Percentiles rank a stretch among this genome's conserved stretches.
Evolutionary conservation across 2,329 filamentous ascomycete genomes (phyloP).

Genomic region (Zymoseptoria tritici): DNA sequence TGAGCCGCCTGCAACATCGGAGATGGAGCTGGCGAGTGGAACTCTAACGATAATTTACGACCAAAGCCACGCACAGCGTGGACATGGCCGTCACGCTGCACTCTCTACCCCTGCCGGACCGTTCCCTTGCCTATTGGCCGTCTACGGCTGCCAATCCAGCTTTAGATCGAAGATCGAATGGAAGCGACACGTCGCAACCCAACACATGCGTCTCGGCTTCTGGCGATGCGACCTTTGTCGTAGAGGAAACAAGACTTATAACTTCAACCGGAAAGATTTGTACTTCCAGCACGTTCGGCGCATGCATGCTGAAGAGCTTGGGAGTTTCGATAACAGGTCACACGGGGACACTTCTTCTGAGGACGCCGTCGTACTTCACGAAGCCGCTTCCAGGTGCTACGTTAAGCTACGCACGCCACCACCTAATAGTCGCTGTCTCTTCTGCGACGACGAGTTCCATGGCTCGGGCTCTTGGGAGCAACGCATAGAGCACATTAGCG

Average conservation of each 20-base stretch:
- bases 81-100: too few relatives aligned
- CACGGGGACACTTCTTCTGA: conserved; percentile 8
- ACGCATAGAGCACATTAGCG: conserved; percentile 79
- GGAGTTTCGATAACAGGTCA: conserved; percentile 34
- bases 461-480: conserved; percentile 66
- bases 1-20: too few relatives aligned
- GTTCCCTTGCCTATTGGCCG: conserved; percentile 71
- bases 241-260: conserved; percentile 39
- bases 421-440: conserved; percentile 55
- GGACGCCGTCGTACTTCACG: conserved; percentile 30
- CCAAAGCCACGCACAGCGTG: too few relatives aligned
- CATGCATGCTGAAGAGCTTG: conserved; percentile 60
- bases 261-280: conserved; percentile 87
- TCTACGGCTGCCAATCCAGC: conserved; percentile 64
- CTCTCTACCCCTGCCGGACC: conserved; percentile 20
- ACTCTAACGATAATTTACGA: too few relatives aligned
- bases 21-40: too few relatives aligned
- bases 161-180: conserved; percentile 88
- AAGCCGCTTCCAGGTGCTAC: conserved; percentile 54
- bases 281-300: conserved; percentile 82
- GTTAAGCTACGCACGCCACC: conserved; percentile 57
- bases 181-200: conserved; percentile 78
- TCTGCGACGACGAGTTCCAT: conserved; percentile 57
- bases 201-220: conserved; percentile 67
- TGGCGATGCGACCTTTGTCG: conserved; percentile 66